phyloP scores from a whole-genome alignment of 768 basidiomycete species.

The Infundibulicybe gibba region DNA sequence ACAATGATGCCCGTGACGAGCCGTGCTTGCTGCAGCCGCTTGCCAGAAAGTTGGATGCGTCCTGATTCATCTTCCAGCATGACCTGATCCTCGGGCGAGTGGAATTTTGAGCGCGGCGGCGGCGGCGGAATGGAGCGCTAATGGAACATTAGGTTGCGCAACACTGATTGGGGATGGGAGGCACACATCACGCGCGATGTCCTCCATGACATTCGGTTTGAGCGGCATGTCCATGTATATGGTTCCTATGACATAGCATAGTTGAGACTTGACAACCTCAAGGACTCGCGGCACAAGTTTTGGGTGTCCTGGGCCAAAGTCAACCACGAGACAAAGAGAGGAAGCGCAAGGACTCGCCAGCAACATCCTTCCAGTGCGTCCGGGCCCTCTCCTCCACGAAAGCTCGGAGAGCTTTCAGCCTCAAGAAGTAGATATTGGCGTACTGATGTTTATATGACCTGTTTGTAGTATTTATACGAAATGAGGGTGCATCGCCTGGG shows the following conservation, averaged over 20 bases:
- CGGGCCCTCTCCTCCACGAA: conserved; percentile 36
- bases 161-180: background rate
- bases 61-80: conserved; percentile 98
- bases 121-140: conserved; percentile 91
- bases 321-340: background rate
- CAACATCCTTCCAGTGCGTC: conserved; percentile 34
- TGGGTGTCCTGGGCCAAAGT: conserved; percentile 52
- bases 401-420: conserved; percentile 37
- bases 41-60: conserved; percentile 83
- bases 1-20: conserved; percentile 92
- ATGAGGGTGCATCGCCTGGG: conserved; percentile 36
- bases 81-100: conserved; percentile 71
- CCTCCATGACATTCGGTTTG: conserved; percentile 97
- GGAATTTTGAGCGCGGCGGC: conserved; percentile 69
- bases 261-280: conserved; percentile 78
- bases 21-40: conserved; percentile 50
- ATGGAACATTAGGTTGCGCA: background rate
- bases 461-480: conserved; percentile 35
- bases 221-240: conserved; percentile 99
- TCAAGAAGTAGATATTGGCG: conserved; percentile 53
- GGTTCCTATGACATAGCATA: conserved; percentile 92
- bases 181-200: conserved; percentile 89
- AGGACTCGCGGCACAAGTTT: conserved; percentile 75
- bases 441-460: conserved; percentile 56
- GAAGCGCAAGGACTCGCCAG: conserved; percentile 24